Evolutionary conservation across 176 grass and related monocot species (phyloP).

Genomic region (Carex littledalei): DNA sequence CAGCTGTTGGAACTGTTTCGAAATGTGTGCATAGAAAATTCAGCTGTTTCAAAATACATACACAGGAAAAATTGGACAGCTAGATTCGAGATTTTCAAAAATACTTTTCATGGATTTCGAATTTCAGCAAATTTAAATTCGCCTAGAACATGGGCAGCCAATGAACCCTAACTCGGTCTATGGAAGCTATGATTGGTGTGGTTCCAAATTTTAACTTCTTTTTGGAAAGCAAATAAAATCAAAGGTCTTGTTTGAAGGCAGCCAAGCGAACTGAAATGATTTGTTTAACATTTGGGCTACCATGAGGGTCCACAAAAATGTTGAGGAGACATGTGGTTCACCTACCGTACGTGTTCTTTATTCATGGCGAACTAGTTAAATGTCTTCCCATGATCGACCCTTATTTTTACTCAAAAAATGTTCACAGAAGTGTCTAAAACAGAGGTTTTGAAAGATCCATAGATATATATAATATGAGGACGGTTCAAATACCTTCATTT

Average conservation of each 20-base stretch:
- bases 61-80: too few relatives aligned
- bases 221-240: constrained; percentile 24
- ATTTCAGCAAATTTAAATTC: too few relatives aligned
- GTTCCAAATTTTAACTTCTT: constrained; percentile 24
- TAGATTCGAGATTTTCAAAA: too few relatives aligned
- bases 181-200: constrained; percentile 13
- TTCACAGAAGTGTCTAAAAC: too few relatives aligned
- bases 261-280: constrained; percentile 3
- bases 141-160: neutral
- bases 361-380: neutral
- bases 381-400: too few relatives aligned
- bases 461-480: too few relatives aligned
- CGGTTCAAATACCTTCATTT: too few relatives aligned
- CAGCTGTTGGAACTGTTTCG: too few relatives aligned
- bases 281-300: constrained; percentile 4
- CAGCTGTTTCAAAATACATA: too few relatives aligned
- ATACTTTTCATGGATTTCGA: too few relatives aligned
- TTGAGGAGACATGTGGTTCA: constrained; percentile 6
- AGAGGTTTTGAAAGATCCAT: neutral
- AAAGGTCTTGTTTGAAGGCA: constrained; percentile 22
- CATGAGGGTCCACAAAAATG: neutral
- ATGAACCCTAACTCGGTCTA: constrained; percentile 4
- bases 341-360: neutral
- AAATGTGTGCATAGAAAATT: too few relatives aligned
- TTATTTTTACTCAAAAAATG: too few relatives aligned